Conservation (phyloP, 306 rosid genomes). For the Gillenia trifoliata region DNA sequence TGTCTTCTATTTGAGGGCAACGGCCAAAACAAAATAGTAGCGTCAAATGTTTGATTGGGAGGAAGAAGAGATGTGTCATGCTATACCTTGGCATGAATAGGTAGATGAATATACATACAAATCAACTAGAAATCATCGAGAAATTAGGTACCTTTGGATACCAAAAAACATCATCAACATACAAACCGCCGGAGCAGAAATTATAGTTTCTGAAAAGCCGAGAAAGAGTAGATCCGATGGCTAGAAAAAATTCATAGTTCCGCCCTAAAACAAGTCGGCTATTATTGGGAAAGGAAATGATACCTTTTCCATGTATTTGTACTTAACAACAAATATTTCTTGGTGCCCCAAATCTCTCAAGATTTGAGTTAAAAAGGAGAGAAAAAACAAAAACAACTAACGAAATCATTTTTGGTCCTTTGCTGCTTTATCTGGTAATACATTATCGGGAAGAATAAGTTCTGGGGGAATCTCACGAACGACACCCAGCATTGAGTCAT, state of each 20-base stretch:
- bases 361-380: constrained; percentile 24
- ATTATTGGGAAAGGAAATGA: constrained; percentile 63
- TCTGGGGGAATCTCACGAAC: constrained; percentile 63
- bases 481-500: constrained; percentile 56
- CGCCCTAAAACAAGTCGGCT: constrained; percentile 42
- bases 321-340: constrained; percentile 33
- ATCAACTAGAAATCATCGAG: constrained; percentile 1
- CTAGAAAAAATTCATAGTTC: constrained; percentile 34
- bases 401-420: constrained; percentile 27
- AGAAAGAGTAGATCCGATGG: constrained; percentile 23
- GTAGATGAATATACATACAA: no score
- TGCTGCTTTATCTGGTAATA: constrained; percentile 58
- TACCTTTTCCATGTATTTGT: constrained; percentile 50
- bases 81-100: background rate
- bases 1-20: background rate
- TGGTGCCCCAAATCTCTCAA: constrained; percentile 36
- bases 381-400: constrained; percentile 15
- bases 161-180: constrained; percentile 31
- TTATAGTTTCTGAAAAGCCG: constrained; percentile 21
- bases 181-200: constrained; percentile 35
- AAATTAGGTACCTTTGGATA: constrained; percentile 21
- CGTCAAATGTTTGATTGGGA: background rate
- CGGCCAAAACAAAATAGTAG: no score
- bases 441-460: constrained; percentile 53
- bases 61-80: background rate